Percentiles rank a stretch among this genome's conserved stretches.
phyloP scores from a whole-genome alignment of 805 yeast genomes.

The Candida pseudofarinosa region DNA sequence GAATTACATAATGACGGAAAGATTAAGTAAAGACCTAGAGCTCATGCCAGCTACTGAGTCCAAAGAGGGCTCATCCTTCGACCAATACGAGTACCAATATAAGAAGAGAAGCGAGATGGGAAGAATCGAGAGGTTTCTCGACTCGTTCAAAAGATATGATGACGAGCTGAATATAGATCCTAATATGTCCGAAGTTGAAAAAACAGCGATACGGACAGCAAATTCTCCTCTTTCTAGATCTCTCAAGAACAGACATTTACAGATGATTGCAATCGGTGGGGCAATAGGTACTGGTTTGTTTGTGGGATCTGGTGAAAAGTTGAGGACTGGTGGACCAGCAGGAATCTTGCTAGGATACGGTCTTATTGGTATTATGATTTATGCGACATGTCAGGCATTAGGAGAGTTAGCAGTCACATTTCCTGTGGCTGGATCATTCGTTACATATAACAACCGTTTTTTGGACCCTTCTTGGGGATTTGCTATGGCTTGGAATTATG shows the following conservation, averaged over 20 bases:
- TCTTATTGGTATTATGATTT: conserved; percentile 56
- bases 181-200: conserved; percentile 22
- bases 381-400: conserved; percentile 44
- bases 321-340: conserved; percentile 69
- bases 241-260: conserved; percentile 62
- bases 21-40: neutral
- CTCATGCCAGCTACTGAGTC: conserved; percentile 14
- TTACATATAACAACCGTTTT: conserved; percentile 55
- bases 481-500: conserved; percentile 53
- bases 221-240: conserved; percentile 48
- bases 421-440: conserved; percentile 68
- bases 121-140: conserved; percentile 22
- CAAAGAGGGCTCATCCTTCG: conserved; percentile 37
- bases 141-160: conserved; percentile 30
- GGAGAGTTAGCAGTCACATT: conserved; percentile 61
- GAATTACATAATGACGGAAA: neutral
- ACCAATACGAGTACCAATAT: conserved; percentile 19
- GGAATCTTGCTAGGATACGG: conserved; percentile 57
- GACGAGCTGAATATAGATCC: conserved; percentile 41
- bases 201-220: conserved; percentile 40
- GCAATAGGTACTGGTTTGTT: conserved; percentile 82
- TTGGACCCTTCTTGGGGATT: conserved; percentile 61
- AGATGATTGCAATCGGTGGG: conserved; percentile 83
- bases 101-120: conserved; percentile 12
- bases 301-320: conserved; percentile 65